Evolutionary conservation across 306 rosid genomes (phyloP), one percentile per base, ranked within the genome.

Genomic region (Cicer arietinum): DNA sequence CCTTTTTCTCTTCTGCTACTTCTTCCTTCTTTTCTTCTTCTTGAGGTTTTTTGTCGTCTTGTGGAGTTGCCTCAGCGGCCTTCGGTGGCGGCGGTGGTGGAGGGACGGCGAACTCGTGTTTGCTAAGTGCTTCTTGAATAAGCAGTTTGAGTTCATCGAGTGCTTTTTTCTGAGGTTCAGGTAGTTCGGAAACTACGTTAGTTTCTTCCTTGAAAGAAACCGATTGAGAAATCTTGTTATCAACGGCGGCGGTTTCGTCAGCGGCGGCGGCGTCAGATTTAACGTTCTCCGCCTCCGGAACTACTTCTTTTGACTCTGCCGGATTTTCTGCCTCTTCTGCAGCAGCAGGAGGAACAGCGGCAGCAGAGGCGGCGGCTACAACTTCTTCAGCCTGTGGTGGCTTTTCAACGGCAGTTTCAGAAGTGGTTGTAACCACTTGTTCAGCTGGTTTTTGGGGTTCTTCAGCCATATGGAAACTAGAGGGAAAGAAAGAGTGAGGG

Each of bases 131-230:
- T 1, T 91, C 93, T 66, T 90, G 91, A 69, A 94, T 51, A 37
- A 90, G 88, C 3, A 56, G 82, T 73, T 90, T 94, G 58, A 94
- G 79, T 14, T 94, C 98, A 8, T 88, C 89, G 2, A 94, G 90
- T 2, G 96, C 96, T 75, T 94, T 94, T 86, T 86, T 91, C 46
- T 94, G 95, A 0, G 82, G 43, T 1, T 94, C 97, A 2, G 98
- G 98, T 16, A 94, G 92, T 11, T 94, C 98, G 3, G 63, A 70
- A 0, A 85, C 98, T 0, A 90, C 97, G 82, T 91, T 85, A 81
- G 69, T 90, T 71, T 94, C 98, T 46, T 94, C 98, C 88, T 94
- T 94, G 85, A 94, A 94, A 11, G 98, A 94, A 60, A 89, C 95
- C 7, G 97, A 94, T 70, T 90, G 90, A 1, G 90, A 47, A 11